Evolutionary conservation across 2,329 filamentous ascomycete species (phyloP).

Genomic region (Colletotrichum kahawae): DNA sequence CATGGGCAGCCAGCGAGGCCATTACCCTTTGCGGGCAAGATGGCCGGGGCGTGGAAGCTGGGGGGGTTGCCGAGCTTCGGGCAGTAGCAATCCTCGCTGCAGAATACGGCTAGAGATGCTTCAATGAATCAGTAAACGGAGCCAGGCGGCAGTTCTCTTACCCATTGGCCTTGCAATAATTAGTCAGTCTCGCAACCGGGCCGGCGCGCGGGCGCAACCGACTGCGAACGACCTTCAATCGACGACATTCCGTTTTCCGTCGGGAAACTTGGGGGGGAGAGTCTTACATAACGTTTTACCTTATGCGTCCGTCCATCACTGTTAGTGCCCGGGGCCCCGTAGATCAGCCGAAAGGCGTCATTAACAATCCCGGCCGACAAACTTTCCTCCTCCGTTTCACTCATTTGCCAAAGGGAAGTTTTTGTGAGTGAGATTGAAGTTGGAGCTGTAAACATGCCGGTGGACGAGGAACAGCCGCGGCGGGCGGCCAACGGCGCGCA

Average conservation of each 20-base stretch:
- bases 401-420: not conserved
- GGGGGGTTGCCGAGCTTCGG: conserved; percentile 13
- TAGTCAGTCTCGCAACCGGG: not conserved
- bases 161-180: not conserved
- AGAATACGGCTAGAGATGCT: not conserved
- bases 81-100: not conserved
- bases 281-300: not conserved
- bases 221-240: not conserved
- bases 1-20: not conserved
- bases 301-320: not conserved
- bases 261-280: not conserved
- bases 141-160: not conserved
- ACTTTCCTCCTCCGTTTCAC: not conserved
- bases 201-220: not conserved
- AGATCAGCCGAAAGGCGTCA: conserved; percentile 10
- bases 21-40: conserved; percentile 4
- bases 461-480: conserved; percentile 8
- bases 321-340: not conserved
- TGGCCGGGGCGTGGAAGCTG: not conserved
- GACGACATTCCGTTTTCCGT: not conserved
- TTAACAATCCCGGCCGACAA: not conserved
- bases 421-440: not conserved
- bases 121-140: not conserved
- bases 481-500: not conserved
- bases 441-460: not conserved